Percentiles rank a stretch among this genome's conserved stretches.
Conservation (phyloP, 2,329 filamentous ascomycete species). For the Gaeumannomyces sp. region DNA sequence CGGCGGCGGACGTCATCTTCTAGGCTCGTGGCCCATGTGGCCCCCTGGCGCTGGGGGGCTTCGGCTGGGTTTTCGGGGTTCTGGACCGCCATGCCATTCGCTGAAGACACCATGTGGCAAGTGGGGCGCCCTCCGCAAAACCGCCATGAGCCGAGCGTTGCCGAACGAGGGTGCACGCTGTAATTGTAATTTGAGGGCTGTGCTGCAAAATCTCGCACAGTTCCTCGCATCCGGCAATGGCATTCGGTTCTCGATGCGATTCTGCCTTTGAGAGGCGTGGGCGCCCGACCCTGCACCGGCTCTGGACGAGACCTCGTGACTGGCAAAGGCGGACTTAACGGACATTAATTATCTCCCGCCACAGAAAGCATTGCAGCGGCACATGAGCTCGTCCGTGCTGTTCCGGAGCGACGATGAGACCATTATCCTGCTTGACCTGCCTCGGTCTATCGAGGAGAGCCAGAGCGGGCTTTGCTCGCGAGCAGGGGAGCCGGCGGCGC, state of each 20-base stretch:
- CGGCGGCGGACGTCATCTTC: slow-evolving; percentile 3
- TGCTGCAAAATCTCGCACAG: background rate
- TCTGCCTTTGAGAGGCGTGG: background rate
- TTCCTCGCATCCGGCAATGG: background rate
- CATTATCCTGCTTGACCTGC: slow-evolving; percentile 61
- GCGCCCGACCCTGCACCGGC: no score
- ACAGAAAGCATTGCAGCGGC: background rate
- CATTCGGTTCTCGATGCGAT: background rate
- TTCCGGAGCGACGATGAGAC: slow-evolving; percentile 45
- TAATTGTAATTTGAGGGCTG: no score
- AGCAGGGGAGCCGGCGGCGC: slow-evolving; percentile 9
- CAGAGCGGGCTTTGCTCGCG: slow-evolving; percentile 36
- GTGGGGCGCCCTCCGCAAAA: background rate
- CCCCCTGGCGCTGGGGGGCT: slow-evolving; percentile 2
- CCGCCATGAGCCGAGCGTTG: slow-evolving; percentile 4
- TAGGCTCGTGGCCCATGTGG: background rate
- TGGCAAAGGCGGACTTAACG: background rate
- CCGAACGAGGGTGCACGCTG: background rate
- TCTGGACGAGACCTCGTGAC: background rate
- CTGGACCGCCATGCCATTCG: background rate
- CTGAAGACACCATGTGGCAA: background rate
- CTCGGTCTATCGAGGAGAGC: slow-evolving; percentile 60
- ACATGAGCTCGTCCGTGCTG: slow-evolving; percentile 23
- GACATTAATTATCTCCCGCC: background rate
- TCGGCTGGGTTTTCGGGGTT: background rate